These are phyloP conservation scores for Fusarium haematococcum DNA, from an alignment of 2,329 filamentous ascomycete species.

Conservation along the genomic window DNA sequence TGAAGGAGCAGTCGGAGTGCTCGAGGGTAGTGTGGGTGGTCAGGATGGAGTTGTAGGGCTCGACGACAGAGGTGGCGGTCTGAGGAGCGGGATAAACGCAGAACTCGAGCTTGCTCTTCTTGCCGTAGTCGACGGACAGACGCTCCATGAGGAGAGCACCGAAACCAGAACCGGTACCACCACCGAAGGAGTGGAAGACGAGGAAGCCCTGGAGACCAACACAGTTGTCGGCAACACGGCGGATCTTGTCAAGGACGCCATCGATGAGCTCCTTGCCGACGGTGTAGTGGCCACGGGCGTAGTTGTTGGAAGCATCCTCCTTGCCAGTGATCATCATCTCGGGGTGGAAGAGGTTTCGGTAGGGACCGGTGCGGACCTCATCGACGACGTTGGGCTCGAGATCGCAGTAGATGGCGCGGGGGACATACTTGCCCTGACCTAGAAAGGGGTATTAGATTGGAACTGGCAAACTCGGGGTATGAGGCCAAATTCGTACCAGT, in stretches of 20 bases:
- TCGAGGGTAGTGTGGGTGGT: slow-evolving; percentile 99
- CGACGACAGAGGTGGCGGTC: slow-evolving; percentile 96
- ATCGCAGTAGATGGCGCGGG: slow-evolving; percentile 99
- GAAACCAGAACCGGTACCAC: slow-evolving; percentile 98
- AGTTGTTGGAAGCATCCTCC: slow-evolving; percentile 99
- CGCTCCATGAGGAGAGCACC: slow-evolving; percentile 99
- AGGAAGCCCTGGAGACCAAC: slow-evolving; percentile 98
- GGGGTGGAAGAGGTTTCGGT: slow-evolving; percentile 97
- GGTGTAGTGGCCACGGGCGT: slow-evolving; percentile 99
- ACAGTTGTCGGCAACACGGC: slow-evolving; percentile 97
- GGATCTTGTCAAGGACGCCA: slow-evolving; percentile 96
- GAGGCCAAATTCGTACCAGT: slow-evolving; percentile 74
- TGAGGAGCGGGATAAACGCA: slow-evolving; percentile 98
- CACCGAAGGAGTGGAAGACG: slow-evolving; percentile 99
- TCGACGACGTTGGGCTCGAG: slow-evolving; percentile 99
- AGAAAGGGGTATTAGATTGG: slow-evolving; percentile 38
- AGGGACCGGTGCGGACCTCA: slow-evolving; percentile 97
- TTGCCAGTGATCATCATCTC: slow-evolving; percentile 99
- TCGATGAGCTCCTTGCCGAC: slow-evolving; percentile 99
- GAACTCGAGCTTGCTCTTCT: slow-evolving; percentile 99
- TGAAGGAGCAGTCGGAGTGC: slow-evolving; percentile 99
- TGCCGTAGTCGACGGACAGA: slow-evolving; percentile 98
- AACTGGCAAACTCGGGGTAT: background rate
- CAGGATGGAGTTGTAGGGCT: slow-evolving; percentile 99
- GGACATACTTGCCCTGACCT: slow-evolving; percentile 99